Evolutionary conservation across 2,329 filamentous ascomycete genomes (phyloP), one percentile per base, ranked within the genome.

Genomic region (Helminthosporium solani): DNA sequence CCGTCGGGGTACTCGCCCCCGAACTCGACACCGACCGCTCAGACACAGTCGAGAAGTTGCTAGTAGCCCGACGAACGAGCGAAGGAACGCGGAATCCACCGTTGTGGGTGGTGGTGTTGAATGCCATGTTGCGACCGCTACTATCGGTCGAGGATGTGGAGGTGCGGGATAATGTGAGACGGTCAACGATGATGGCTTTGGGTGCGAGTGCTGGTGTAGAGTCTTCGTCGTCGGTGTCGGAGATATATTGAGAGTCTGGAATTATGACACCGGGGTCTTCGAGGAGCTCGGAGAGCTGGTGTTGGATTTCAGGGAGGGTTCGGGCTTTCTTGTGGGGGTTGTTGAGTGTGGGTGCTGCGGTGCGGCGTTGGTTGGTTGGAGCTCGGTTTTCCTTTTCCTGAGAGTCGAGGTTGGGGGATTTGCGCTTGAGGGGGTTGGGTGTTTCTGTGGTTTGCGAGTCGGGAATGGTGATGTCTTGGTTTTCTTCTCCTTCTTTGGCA

Each of bases 251-350:
- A 14, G 80, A 78, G 46, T 81, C 77, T 20, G 82, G 79, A 34
- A 87, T 83, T 6, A 75, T 63, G n/a, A 74, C 64, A 15, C 57
- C 58, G 0, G 76, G 76, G 31, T 81, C 80, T 41, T 95, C 90
- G 14, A 96, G 84, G 8, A 96, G 78, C 67, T 86, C 88, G 3
- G 88, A 95, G 6, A 96, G 75, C 0, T 88, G 89, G 66, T 92
- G 83, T 46, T 90, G 84, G 52, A 96, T 87, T 61, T 96, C 89
- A 21, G 84, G 83, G 8, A 95, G 75, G 15, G 85, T 87, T 4
- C 85, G 78, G 0, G 90, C 89, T 58, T 85, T 90, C 68, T 81
- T 58, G 41, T n/a, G 33, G 40, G 21, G 44, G 36, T 3, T 53
- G 25, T 15, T 82, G 42, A 75, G 77, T 44, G 73, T 78, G 14